Evolutionary conservation across 352 stramenopile genomes (phyloP).

Genomic region (Phytophthora fragariae): DNA sequence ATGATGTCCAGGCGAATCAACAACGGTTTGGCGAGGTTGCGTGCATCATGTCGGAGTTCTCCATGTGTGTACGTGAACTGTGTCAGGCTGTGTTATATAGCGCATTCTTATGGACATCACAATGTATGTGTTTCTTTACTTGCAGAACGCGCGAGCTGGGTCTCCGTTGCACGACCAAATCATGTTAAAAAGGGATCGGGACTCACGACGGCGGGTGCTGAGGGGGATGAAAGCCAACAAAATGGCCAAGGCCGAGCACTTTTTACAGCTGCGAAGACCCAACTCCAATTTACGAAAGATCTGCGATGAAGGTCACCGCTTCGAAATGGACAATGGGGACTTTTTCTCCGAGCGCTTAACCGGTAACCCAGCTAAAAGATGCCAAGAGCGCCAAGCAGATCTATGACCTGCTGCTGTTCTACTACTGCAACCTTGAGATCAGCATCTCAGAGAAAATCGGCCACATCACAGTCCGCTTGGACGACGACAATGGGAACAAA

Average conservation of each 20-base stretch:
- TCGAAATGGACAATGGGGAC: constrained; percentile 52
- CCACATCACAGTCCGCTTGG: constrained; percentile 63
- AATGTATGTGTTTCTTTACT: neutral
- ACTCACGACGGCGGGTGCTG: constrained; percentile 22
- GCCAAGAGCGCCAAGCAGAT: constrained; percentile 50
- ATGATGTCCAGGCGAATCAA: constrained; percentile 40
- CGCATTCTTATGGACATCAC: neutral
- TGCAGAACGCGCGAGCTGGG: constrained; percentile 26
- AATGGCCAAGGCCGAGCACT: constrained; percentile 30
- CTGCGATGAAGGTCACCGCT: constrained; percentile 45
- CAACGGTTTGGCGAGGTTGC: constrained; percentile 37
- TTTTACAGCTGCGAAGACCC: constrained; percentile 31
- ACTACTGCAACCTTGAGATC: constrained; percentile 69
- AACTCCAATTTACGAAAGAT: constrained; percentile 30
- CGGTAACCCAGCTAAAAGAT: constrained; percentile 53
- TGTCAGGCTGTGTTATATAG: neutral
- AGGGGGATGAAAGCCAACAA: constrained; percentile 37
- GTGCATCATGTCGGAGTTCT: constrained; percentile 45
- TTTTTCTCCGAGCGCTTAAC: constrained; percentile 56
- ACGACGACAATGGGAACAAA: constrained; percentile 55
- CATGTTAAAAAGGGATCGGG: constrained; percentile 18
- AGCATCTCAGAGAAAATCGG: constrained; percentile 65
- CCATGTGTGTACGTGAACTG: constrained; percentile 19
- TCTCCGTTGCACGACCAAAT: constrained; percentile 32
- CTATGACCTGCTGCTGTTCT: constrained; percentile 61